These are phyloP conservation scores for Chaetomiaceae sp. DNA, from an alignment of 2,329 filamentous ascomycete genomes.

Conservation along the genomic window DNA sequence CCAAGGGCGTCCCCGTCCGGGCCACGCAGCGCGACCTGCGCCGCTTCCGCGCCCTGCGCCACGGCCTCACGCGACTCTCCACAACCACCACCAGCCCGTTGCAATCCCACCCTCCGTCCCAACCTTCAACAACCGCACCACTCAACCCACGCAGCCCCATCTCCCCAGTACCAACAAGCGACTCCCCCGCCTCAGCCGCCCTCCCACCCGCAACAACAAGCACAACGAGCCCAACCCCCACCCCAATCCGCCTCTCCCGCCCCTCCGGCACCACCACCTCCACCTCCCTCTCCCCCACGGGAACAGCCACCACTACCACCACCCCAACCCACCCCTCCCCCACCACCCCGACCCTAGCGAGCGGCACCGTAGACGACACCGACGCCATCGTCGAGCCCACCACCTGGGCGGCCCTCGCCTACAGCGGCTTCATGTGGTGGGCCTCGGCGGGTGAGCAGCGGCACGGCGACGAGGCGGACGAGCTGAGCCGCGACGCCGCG, in stretches of 20 bases:
- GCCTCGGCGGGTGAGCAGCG: conserved; percentile 72
- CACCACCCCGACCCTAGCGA: conserved; percentile 22
- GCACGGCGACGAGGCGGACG: conserved; percentile 54
- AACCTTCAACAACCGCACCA: not conserved
- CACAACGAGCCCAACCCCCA: too few species aligned
- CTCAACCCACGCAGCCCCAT: conserved; percentile 10
- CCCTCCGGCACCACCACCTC: not conserved
- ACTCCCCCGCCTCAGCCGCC: conserved; percentile 10
- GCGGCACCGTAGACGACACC: conserved; percentile 43
- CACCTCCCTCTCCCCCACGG: conserved; percentile 18
- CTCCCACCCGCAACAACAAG: too few species aligned
- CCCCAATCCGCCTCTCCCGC: conserved; percentile 18
- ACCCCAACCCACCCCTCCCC: not conserved
- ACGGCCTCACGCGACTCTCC: conserved; percentile 50
- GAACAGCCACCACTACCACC: conserved; percentile 11
- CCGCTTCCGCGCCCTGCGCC: conserved; percentile 64
- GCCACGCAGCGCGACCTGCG: conserved; percentile 87
- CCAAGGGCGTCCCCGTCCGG: conserved; percentile 60
- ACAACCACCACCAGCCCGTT: conserved; percentile 5
- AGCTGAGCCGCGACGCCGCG: conserved; percentile 47
- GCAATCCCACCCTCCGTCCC: not conserved
- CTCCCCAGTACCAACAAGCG: conserved; percentile 18
- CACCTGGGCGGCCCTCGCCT: conserved; percentile 69
- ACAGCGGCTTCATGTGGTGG: conserved; percentile 86
- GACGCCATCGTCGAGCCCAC: conserved; percentile 56